Evolutionary conservation across 164 flowering plant species (phyloP), one percentile per base, ranked within the genome.

Genomic region (Santalum album): DNA sequence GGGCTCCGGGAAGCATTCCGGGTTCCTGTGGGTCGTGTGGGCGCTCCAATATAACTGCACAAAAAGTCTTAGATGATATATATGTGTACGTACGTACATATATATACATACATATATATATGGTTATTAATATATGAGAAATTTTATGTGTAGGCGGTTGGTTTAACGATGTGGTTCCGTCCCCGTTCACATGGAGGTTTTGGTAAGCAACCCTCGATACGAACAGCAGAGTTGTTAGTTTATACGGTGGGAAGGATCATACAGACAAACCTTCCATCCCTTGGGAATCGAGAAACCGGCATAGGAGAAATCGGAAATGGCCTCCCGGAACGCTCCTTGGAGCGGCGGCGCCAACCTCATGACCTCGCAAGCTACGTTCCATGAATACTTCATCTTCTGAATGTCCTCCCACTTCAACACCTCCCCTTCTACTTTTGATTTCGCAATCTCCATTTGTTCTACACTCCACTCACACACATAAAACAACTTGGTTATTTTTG

Each of bases 191-290:
- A n/a, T n/a, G n/a, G n/a, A n/a, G n/a, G n/a, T n/a, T n/a, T n/a
- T n/a, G n/a, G n/a, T n/a, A n/a, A n/a, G n/a, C n/a, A n/a, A n/a
- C n/a, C n/a, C n/a, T n/a, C n/a, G n/a, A n/a, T n/a, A n/a, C n/a
- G n/a, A n/a, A n/a, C n/a, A n/a, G n/a, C n/a, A n/a, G n/a, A n/a
- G n/a, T n/a, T n/a, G n/a, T n/a, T n/a, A n/a, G n/a, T n/a, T n/a
- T n/a, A n/a, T n/a, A n/a, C n/a, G n/a, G n/a, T n/a, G n/a, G n/a
- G n/a, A n/a, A n/a, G n/a, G n/a, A n/a, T n/a, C n/a, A n/a, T n/a
- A n/a, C n/a, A 11, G n/a, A 54, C 12, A 27, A 52, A 78, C 83
- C 73, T 79, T 79, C 84, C 84, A 79, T 9, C 84, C 84, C 57
- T 79, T 76, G 2, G 84, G 81, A 51, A 79, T 72, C 29, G 65